Conservation (phyloP, 2,329 filamentous ascomycete genomes). For the Colletotrichum liaoningense region DNA sequence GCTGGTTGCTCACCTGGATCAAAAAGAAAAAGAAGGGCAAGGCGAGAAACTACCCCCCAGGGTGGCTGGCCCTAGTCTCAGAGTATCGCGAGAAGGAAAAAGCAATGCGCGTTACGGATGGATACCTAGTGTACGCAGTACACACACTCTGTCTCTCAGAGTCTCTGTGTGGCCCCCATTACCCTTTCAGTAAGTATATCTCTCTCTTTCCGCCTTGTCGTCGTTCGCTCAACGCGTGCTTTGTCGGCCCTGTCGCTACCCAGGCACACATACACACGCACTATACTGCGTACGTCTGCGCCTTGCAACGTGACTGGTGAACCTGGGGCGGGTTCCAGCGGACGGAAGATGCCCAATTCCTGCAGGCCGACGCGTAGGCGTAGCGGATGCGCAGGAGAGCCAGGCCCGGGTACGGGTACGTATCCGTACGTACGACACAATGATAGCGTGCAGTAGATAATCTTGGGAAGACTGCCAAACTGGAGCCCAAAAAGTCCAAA, state of each 20-base stretch:
- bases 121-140: not conserved
- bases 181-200: not conserved
- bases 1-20: conserved; percentile 21
- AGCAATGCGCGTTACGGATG: conserved; percentile 18
- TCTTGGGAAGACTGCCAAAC: conserved; percentile 7
- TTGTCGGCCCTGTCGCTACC: not conserved
- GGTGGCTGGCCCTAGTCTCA: conserved; percentile 35
- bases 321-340: not conserved
- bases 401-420: not conserved
- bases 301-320: not conserved
- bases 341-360: conserved; percentile 4
- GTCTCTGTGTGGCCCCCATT: not conserved
- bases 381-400: conserved; percentile 1
- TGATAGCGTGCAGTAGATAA: conserved; percentile 12
- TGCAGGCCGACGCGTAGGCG: conserved; percentile 8
- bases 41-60: conserved; percentile 7
- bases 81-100: conserved; percentile 26
- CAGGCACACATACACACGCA: not conserved
- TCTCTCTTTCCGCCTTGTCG: not conserved
- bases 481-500: not conserved
- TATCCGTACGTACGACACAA: conserved; percentile 9
- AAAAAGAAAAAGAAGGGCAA: conserved; percentile 24
- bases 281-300: conserved; percentile 12
- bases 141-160: not conserved
- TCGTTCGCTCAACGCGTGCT: not conserved